Percentiles rank a stretch among this genome's conserved stretches.
phyloP scores from a whole-genome alignment of 179 eudicot genomes.

The Sideroxylon spinosum region DNA sequence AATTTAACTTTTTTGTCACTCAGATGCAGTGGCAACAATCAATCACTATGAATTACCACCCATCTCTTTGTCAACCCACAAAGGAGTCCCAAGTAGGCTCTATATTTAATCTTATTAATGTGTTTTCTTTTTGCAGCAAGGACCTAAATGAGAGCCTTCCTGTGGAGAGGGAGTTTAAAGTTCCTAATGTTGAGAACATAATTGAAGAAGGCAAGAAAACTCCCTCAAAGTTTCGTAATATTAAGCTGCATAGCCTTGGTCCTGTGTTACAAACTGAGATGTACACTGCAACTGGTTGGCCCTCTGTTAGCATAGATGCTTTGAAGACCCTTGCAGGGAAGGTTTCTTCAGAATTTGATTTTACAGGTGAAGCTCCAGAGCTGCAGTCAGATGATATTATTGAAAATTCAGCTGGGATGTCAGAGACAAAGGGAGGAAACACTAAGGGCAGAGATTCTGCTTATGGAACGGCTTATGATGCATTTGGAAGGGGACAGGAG shows the following conservation, averaged over 20 bases:
- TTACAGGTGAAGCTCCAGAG: conserved; percentile 39
- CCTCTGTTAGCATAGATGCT: conserved; percentile 82
- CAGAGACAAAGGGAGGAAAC: background rate
- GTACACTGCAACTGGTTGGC: conserved; percentile 92
- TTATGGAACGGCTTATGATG: conserved; percentile 83
- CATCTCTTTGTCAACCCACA: background rate
- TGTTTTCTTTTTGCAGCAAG: conserved; percentile 42
- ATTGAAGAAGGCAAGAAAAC: conserved; percentile 89
- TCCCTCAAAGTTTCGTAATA: conserved; percentile 63
- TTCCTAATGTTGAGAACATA: conserved; percentile 68
- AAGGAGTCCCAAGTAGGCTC: background rate
- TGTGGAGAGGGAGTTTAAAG: conserved; percentile 53
- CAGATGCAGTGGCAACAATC: background rate
- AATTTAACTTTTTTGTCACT: background rate
- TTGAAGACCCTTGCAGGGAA: conserved; percentile 84
- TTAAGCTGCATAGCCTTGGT: conserved; percentile 49
- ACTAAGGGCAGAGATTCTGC: conserved; percentile 29
- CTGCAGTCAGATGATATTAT: conserved; percentile 19
- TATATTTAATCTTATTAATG: background rate
- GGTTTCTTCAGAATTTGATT: conserved; percentile 79
- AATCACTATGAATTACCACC: background rate
- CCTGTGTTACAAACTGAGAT: conserved; percentile 45
- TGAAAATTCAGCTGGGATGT: conserved; percentile 9
- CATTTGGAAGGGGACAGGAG: conserved; percentile 72
- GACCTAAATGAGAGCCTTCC: conserved; percentile 56